Evolutionary conservation across 805 yeast genomes (phyloP).

Genomic region (Hanseniaspora valbyensis): DNA sequence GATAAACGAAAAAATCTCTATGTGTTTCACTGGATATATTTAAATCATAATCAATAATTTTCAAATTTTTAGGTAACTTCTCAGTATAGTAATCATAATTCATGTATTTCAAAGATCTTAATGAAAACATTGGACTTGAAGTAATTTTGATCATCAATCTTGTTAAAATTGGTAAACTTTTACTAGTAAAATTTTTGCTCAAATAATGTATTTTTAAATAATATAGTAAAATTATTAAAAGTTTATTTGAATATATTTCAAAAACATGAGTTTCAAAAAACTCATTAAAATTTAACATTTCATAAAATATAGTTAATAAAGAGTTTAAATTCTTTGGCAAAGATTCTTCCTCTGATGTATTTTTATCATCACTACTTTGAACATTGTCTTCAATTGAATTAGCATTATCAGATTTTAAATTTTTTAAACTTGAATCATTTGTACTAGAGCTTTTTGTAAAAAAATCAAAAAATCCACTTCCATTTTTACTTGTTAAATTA

Average conservation of each 20-base stretch:
- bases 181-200: slow-evolving; percentile 19
- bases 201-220: slow-evolving; percentile 40
- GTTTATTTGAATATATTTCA: slow-evolving; percentile 40
- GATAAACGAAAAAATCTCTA: slow-evolving; percentile 52
- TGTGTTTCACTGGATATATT: slow-evolving; percentile 38
- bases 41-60: slow-evolving; percentile 28
- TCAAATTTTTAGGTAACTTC: slow-evolving; percentile 44
- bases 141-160: slow-evolving; percentile 43
- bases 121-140: slow-evolving; percentile 31
- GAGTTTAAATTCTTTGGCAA: slow-evolving; percentile 36
- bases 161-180: slow-evolving; percentile 39
- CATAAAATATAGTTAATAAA: slow-evolving; percentile 60
- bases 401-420: slow-evolving; percentile 9
- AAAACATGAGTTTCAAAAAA: slow-evolving; percentile 38
- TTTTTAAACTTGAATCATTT: too few relatives aligned
- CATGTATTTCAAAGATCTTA: slow-evolving; percentile 38
- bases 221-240: slow-evolving; percentile 44
- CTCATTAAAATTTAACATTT: slow-evolving; percentile 61
- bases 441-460: slow-evolving; percentile 4
- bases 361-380: slow-evolving; percentile 17
- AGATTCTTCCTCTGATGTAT: slow-evolving; percentile 20
- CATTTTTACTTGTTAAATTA: slow-evolving; percentile 17
- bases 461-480: slow-evolving; percentile 4
- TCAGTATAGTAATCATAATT: slow-evolving; percentile 35
- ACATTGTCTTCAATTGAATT: slow-evolving; percentile 12